phyloP scores from a whole-genome alignment of 805 yeast genomes.

The Lachancea cidri region DNA sequence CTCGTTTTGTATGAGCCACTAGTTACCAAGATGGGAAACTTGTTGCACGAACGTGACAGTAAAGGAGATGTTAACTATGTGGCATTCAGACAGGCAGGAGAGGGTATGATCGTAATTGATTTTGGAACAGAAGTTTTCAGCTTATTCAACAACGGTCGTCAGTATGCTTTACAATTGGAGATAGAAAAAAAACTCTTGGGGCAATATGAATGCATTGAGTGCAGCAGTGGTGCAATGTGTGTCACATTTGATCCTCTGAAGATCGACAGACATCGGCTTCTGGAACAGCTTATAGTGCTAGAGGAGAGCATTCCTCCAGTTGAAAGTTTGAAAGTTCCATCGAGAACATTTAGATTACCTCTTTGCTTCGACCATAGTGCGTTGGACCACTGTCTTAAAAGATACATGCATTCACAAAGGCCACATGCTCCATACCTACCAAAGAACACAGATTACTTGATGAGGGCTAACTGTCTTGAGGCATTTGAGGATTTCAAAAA shows the following conservation, averaged over 20 bases:
- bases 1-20: slow-evolving; percentile 42
- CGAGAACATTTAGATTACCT: slow-evolving; percentile 79
- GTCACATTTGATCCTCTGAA: slow-evolving; percentile 69
- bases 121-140: slow-evolving; percentile 52
- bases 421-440: slow-evolving; percentile 97
- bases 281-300: slow-evolving; percentile 62
- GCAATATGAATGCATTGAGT: not conserved
- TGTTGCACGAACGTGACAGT: not conserved
- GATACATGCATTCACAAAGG: slow-evolving; percentile 91
- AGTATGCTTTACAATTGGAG: not conserved
- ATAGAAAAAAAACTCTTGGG: not conserved
- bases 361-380: slow-evolving; percentile 94
- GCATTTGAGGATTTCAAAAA: slow-evolving; percentile 70
- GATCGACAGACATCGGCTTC: slow-evolving; percentile 55
- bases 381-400: slow-evolving; percentile 80
- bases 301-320: slow-evolving; percentile 70
- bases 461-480: slow-evolving; percentile 71
- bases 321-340: slow-evolving; percentile 79
- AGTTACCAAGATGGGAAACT: not conserved
- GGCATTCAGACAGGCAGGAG: slow-evolving; percentile 95
- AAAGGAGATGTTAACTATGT: slow-evolving; percentile 33
- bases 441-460: slow-evolving; percentile 92
- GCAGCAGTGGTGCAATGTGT: not conserved
- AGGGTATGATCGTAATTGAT: slow-evolving; percentile 84
- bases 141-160: not conserved